These are phyloP conservation scores for Myriosclerotinia curreyana DNA, from an alignment of 2,329 filamentous ascomycete genomes.

Conservation along the genomic window DNA sequence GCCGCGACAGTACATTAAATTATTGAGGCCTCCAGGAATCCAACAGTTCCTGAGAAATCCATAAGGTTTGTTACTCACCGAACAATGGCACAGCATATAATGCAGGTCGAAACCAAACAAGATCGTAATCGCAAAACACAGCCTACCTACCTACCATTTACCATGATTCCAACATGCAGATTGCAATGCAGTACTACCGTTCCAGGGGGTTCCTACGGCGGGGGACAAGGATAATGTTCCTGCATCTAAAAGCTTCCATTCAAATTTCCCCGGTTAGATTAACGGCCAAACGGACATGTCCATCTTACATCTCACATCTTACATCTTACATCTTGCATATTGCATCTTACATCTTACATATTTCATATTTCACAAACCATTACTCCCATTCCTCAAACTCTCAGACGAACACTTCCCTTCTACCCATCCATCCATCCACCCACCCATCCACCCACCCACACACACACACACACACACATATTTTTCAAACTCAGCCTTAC, in stretches of 20 bases:
- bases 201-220: not conserved
- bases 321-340: not conserved
- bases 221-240: constrained; percentile 15
- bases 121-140: constrained; percentile 5
- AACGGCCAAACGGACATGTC: constrained; percentile 1
- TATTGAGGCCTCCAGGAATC: not conserved
- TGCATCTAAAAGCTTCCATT: not conserved
- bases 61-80: constrained; percentile 14
- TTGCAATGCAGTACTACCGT: constrained; percentile 1
- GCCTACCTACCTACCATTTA: not conserved
- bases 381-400: not conserved
- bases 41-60: not conserved
- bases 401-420: not conserved
- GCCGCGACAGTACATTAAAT: constrained; percentile 3
- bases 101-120: not conserved
- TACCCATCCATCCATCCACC: too few species aligned
- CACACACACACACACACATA: not conserved
- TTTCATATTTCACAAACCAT: not conserved
- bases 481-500: constrained; percentile 1
- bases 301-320: not conserved
- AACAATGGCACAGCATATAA: constrained; percentile 2
- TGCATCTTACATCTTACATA: too few species aligned
- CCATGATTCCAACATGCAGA: not conserved
- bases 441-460: not conserved
- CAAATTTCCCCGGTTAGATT: not conserved